Evolutionary conservation across 2,329 filamentous ascomycete genomes (phyloP), one percentile per base, ranked within the genome.

Genomic region (Scytalidium sp.): DNA sequence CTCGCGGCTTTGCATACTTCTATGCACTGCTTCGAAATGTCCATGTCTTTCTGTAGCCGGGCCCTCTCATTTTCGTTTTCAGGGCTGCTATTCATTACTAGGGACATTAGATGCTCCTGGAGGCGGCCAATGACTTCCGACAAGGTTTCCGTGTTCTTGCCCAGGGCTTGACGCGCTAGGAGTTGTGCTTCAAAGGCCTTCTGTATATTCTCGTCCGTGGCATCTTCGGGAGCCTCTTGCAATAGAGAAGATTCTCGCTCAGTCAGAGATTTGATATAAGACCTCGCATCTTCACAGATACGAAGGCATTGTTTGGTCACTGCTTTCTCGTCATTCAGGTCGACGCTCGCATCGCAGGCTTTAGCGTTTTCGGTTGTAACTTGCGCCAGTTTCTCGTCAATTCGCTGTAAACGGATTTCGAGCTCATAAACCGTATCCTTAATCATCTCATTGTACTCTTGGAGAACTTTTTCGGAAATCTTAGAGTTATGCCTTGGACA

Each of bases 401-500:
- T 68, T 19, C 62, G 65, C 47, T 63, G 50, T 41, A 72, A 58
- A 43, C 63, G 62, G 8, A 69, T 41, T 23, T 67, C 60, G 17
- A 72, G 64, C 50, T 60, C 60, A 50, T 70, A 68, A 23, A 41
- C 49, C 7, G 65, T 70, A 50, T 70, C 64, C 49, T 67, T 49
- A 22, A 71, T 62, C 62, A 70, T 67, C 54, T 72, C 66, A 51
- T 64, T 64, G 54, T 68, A 70, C 20, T 68, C 60, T 51, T 67
- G 56, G 43, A 71, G 56, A 29, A 67, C 64, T 49, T 62, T 19
- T 3, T 63, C 54, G 39, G 62, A 63, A 41, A 66, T 47, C 54
- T 63, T 69, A 27, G 64, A 61, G 19, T 56, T 57, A 50, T 64
- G 61, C 58, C 67, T 70, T 10, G 36, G 19, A 41, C 50, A 50